Base-by-base conservation (phyloP, 2,329 filamentous ascomycete genomes). In the Ascochyta pisi region DNA sequence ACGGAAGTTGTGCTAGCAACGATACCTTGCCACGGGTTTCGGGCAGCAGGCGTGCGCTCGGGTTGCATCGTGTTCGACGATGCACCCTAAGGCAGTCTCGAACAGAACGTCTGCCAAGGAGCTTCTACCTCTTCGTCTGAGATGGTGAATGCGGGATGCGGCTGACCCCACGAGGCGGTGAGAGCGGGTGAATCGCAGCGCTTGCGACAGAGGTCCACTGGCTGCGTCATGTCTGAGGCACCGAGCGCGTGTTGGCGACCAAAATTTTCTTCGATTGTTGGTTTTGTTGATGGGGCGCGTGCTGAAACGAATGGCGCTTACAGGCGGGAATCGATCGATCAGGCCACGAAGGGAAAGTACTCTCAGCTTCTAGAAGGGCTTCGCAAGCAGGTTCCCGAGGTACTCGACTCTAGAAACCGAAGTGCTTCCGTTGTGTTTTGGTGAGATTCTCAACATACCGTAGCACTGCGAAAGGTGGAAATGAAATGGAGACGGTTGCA, bases 121-220 rank as follows among this genome's bases (percentile, higher is more conserved):
- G 42, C 38, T 42, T 35, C 27, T 34, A 55, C 41, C 42, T 27
- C 41, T 50, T 45, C 37, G 12, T 31, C 24, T 19, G 26, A 40
- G 41, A 46, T 50, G 26, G 53, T 38, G 54, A 58, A 56, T 63
- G 63, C 61, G 59, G 58, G 63, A 68, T 67, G 68, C 62, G 66
- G 60, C 66, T 67, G 50, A 64, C 57, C 60, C 64, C 64, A 71
- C 62, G 60, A 66, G 66, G 70, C 71, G 69, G 71, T 73, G 69
- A 72, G 55, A 54, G 50, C 46, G 65, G 61, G 57, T 64, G 60
- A 66, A 66, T 62, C 50, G 51, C 54, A 50, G 38, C 42, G 35
- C 55, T 52, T 47, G 54, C 40, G 26, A 38, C 50, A 33, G 34
- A 19, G 49, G 22, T 52, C 63, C 62, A 67, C 61, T 47, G 39